These are phyloP conservation scores for Thraustochytrium sp. DNA, from an alignment of 352 stramenopile genomes.

Conservation along the genomic window DNA sequence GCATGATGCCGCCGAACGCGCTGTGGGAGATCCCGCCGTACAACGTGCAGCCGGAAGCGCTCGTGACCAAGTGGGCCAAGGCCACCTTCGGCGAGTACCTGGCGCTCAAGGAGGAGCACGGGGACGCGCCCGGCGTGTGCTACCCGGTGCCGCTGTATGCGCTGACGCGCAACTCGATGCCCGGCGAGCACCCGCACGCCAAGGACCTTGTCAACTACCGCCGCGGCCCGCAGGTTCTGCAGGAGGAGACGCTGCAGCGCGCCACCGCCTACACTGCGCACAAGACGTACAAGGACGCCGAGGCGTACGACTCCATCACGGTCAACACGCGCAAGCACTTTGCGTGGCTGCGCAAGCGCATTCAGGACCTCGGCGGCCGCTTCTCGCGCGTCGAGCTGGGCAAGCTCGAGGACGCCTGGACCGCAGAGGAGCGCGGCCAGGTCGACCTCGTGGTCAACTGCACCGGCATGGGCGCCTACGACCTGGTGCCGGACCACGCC, in stretches of 20 bases:
- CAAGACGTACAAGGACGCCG: constrained; percentile 17
- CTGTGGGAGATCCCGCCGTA: constrained; percentile 18
- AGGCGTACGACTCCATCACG: neutral
- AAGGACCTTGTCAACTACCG: neutral
- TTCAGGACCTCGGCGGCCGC: neutral
- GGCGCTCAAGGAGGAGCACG: neutral
- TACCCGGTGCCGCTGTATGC: constrained; percentile 15
- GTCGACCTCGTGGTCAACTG: constrained; percentile 18
- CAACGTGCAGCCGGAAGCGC: constrained; percentile 4
- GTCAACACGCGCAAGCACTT: constrained; percentile 17
- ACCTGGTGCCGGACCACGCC: neutral
- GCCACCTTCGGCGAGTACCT: constrained; percentile 21
- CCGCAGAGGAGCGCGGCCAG: neutral
- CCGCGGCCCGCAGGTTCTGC: neutral
- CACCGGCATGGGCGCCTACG: constrained; percentile 1
- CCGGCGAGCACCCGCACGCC: neutral
- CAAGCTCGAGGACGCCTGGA: neutral
- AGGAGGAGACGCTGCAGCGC: neutral
- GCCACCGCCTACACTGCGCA: neutral
- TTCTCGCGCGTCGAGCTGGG: neutral
- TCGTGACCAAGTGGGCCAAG: constrained; percentile 20
- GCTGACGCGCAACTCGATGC: neutral
- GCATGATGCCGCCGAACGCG: neutral
- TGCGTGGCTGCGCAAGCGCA: neutral
- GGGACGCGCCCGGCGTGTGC: neutral